A percentile compares a stretch with the other conserved stretches of the same genome.
phyloP scores from a whole-genome alignment of 768 basidiomycete genomes.

The Boletus insuetus region DNA sequence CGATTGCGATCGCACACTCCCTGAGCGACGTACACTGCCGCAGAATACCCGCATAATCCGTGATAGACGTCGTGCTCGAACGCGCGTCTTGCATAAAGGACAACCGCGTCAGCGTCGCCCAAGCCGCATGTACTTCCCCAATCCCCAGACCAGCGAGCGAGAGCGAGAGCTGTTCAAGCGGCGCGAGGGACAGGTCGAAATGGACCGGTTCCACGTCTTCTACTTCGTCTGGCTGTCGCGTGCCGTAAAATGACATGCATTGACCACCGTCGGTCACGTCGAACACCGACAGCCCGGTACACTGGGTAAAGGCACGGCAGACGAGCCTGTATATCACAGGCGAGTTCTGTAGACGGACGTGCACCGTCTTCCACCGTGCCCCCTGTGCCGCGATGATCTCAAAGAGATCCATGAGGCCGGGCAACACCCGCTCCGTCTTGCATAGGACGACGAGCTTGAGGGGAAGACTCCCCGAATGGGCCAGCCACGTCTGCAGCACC shows the following conservation, averaged over 20 bases:
- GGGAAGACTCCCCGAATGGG: constrained; percentile 20
- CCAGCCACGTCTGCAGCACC: constrained; percentile 19
- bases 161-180: constrained; percentile 13
- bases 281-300: constrained; percentile 15
- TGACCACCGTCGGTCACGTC: constrained; percentile 23
- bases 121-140: constrained; percentile 13
- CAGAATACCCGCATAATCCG: constrained; percentile 18
- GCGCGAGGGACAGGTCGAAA: constrained; percentile 15
- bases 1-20: constrained; percentile 21
- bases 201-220: constrained; percentile 2
- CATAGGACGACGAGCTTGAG: constrained; percentile 18
- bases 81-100: constrained; percentile 25
- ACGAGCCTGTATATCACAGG: constrained; percentile 11
- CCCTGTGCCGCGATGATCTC: constrained; percentile 13
- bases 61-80: constrained; percentile 18
- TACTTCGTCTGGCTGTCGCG: not conserved
- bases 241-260: constrained; percentile 1
- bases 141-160: constrained; percentile 20
- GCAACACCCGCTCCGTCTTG: constrained; percentile 19
- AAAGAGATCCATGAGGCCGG: constrained; percentile 22
- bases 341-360: constrained; percentile 21
- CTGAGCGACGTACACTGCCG: constrained; percentile 21
- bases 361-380: constrained; percentile 20
- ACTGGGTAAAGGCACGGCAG: constrained; percentile 7
- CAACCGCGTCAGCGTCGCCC: constrained; percentile 20